phyloP scores from a whole-genome alignment of 768 basidiomycete species.

The Russula sp. region DNA sequence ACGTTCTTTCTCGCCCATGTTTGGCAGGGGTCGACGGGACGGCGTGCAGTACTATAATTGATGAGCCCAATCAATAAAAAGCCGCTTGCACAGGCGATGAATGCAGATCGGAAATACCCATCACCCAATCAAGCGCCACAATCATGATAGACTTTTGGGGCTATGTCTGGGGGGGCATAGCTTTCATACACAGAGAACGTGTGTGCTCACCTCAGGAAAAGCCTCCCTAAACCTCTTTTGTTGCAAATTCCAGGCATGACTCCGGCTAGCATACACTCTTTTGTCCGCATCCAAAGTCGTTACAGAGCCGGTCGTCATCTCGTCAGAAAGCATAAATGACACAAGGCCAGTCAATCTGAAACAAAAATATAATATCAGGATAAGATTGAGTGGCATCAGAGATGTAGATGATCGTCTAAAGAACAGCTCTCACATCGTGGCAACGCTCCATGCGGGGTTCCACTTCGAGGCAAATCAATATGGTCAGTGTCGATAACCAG shows the following conservation, averaged over 20 bases:
- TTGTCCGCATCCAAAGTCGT: conserved; percentile 79
- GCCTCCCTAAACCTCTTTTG: conserved; percentile 82
- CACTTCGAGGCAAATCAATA: conserved; percentile 49
- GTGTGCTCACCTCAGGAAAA: conserved; percentile 76
- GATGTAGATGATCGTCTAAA: conserved; percentile 16
- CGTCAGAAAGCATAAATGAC: conserved; percentile 93
- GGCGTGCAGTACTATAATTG: conserved; percentile 63
- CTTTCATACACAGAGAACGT: not conserved
- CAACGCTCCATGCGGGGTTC: conserved; percentile 95
- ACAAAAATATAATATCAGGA: conserved; percentile 19
- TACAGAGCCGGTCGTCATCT: conserved; percentile 94
- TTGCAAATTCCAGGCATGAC: conserved; percentile 81
- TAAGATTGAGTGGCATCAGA: conserved; percentile 9
- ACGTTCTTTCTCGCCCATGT: conserved; percentile 85
- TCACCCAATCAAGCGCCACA: not conserved
- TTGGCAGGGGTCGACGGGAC: conserved; percentile 71
- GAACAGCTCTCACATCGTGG: conserved; percentile 70
- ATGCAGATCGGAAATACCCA: conserved; percentile 4
- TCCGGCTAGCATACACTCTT: conserved; percentile 66
- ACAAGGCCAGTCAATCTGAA: conserved; percentile 84
- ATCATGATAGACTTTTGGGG: conserved; percentile 13
- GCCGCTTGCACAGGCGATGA: not conserved
- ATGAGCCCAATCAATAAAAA: conserved; percentile 29
- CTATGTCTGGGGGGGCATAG: conserved; percentile 12
- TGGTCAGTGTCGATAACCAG: conserved; percentile 7